Base-by-base conservation (phyloP, 306 rosid genomes). In the Notholithocarpus densiflorus region DNA sequence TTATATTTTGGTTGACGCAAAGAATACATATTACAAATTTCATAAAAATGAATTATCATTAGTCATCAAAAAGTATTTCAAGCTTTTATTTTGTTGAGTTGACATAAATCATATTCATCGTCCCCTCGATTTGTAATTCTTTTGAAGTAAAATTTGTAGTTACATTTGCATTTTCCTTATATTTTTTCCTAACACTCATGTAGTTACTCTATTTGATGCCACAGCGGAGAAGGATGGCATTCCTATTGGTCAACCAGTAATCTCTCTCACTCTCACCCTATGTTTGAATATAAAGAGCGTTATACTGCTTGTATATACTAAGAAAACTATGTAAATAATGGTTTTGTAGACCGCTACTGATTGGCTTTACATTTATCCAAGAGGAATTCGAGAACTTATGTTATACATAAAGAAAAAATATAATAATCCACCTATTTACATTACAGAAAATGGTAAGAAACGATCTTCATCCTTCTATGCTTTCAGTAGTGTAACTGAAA, bases 371-470 rank as follows among this genome's bases (percentile, higher is more conserved):
- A 65, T 88, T 37, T 82, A 78, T 74, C 97, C 97, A 0, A 80
- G 69, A 77, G 92, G 97, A 71, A 70, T 91, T 53, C 80, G 61
- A 69, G 45, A 53, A 23, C 75, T 88, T 34, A 5, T 80, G 81
- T 5, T 27, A 20, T 59, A 86, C 29, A 21, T 88, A 20, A 85
- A 45, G 74, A 51, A 72, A 14, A 71, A 64, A 0, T 90, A 84
- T 82, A 83, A 87, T 4, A 77, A 86, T 59, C 92, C 94, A 24
- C 45, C 70, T 2, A 61, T 91, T 51, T 83, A 79, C 83, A 75
- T 91, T 19, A 91, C 91, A 19, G 97, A 91, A 74, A 91, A 89
- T 69, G 97, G 97, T 89, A 85, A 54, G 15, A 23, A 18, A 15
- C 17, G 19, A 0, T 32, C 10, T 68, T 68, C 10, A 13, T 18